Evolutionary conservation across 2,329 filamentous ascomycete genomes (phyloP), one percentile per base, ranked within the genome.

Genomic region (Fusarium sp.): DNA sequence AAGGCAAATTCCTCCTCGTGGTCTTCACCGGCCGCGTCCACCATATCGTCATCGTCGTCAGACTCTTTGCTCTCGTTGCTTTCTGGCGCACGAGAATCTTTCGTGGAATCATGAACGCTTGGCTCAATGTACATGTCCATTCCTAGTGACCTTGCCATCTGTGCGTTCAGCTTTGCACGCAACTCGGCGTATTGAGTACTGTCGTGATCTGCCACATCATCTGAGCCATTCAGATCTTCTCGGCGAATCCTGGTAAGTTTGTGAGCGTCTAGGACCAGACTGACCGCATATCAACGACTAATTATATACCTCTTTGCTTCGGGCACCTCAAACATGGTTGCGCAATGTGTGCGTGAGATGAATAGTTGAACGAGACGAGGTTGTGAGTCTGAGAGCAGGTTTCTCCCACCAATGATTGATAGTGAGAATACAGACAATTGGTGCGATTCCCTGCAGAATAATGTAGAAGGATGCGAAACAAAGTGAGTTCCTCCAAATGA

Each of bases 1-100:
- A 90, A 90, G 54, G 84, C 81, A 67, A 88, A 89, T 52, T 83
- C 82, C 22, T 71, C 74, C 13, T 76, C 71, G 8, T 67, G 70
- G 9, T 71, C 76, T 17, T 65, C 60, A 35, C 67, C 65, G 6
- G 20, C 61, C n/a, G 56, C 26, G 52, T 56, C 30, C 55, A 45
- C 52, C 44, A 28, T 46, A 39, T 55, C 62, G 22, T 68, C 63
- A 24, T 43, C 45, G 35, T 37, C 33, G 61, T 37, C 45, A 37
- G 35, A 37, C 17, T n/a, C 35, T 37, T 37, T 19, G 17, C 35
- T 37, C 17, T 69, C 43, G 39, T 70, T 44, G 19, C 44, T 44
- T 49, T n/a, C 22, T 39, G 35, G 15, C 33, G 56, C 33, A 40
- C 46, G 40, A 43, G 49, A 58, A 20, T 51, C 39, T 28, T 50